Conservation (phyloP, 148 eudicot species). For the Rhododendron ferrugineum region DNA sequence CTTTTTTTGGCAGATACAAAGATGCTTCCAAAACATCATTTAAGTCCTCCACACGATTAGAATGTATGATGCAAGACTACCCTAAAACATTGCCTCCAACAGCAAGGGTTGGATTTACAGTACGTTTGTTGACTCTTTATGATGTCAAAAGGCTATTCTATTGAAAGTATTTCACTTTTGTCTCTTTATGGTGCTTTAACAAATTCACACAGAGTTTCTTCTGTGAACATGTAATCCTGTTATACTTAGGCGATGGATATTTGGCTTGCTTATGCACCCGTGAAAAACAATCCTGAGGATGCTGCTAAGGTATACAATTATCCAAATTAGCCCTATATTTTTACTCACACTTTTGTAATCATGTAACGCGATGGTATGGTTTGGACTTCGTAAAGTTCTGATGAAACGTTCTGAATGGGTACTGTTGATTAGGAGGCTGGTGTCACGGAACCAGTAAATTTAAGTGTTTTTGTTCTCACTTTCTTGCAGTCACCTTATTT, state of each 20-base stretch:
- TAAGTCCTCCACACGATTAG: constrained; percentile 90
- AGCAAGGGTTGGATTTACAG: constrained; percentile 95
- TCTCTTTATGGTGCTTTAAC: neutral
- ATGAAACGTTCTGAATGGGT: neutral
- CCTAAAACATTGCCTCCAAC: constrained; percentile 93
- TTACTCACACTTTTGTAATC: neutral
- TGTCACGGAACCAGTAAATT: neutral
- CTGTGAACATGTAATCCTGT: neutral
- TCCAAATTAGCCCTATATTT: neutral
- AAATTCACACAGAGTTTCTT: neutral
- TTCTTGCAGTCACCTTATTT: neutral
- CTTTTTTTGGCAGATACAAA: constrained; percentile 58
- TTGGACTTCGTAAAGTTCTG: neutral
- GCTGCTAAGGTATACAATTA: constrained; percentile 73
- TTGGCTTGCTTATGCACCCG: constrained; percentile 99
- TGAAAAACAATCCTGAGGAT: constrained; percentile 97
- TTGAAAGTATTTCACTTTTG: neutral
- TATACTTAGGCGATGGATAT: constrained; percentile 68
- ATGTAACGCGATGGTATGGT: neutral
- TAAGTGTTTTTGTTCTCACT: neutral
- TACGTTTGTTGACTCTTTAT: constrained; percentile 24
- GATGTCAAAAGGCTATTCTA: neutral
- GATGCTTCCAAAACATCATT: constrained; percentile 79
- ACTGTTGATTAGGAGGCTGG: neutral
- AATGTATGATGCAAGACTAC: constrained; percentile 99